Conservation (phyloP, 2,329 filamentous ascomycete species). For the Pseudopithomyces chartarum region DNA sequence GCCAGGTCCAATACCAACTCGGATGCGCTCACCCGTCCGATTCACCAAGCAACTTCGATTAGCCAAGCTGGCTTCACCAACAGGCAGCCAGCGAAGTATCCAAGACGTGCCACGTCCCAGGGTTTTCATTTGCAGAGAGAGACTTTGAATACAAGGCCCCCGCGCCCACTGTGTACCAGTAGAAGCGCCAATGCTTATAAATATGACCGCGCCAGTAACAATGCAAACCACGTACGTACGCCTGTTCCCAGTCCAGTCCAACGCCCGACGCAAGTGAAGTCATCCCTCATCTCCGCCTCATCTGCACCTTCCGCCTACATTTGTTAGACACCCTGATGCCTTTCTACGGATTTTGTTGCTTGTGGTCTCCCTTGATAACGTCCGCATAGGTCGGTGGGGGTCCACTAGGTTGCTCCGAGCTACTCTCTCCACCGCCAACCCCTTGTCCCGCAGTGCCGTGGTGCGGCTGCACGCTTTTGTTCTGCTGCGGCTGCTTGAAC, state of each 20-base stretch:
- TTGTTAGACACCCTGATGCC: background rate
- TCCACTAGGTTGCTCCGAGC: slow-evolving; percentile 46
- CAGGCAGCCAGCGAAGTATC: too few species aligned
- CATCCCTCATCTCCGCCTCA: background rate
- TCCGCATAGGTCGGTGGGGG: slow-evolving; percentile 86
- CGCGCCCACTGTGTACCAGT: background rate
- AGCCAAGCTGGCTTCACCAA: too few species aligned
- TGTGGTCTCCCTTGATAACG: slow-evolving; percentile 87
- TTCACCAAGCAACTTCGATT: too few species aligned
- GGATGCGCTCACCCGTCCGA: too few species aligned
- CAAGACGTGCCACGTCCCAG: too few species aligned
- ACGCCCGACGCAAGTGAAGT: background rate
- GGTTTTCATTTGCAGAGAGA: too few species aligned
- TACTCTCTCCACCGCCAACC: slow-evolving; percentile 28
- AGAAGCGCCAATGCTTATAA: background rate
- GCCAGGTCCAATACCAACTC: too few species aligned
- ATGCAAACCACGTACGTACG: background rate
- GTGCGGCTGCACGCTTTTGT: slow-evolving; percentile 16
- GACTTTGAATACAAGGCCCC: too few species aligned
- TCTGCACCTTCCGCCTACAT: background rate
- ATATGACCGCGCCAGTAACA: background rate
- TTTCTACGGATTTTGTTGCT: slow-evolving; percentile 66
- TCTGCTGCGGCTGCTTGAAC: slow-evolving; percentile 28
- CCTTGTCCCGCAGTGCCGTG: slow-evolving; percentile 15
- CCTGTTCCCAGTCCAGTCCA: background rate